Evolutionary conservation across 116 monocot species (phyloP).

Genomic region (Phalaenopsis hybrid): DNA sequence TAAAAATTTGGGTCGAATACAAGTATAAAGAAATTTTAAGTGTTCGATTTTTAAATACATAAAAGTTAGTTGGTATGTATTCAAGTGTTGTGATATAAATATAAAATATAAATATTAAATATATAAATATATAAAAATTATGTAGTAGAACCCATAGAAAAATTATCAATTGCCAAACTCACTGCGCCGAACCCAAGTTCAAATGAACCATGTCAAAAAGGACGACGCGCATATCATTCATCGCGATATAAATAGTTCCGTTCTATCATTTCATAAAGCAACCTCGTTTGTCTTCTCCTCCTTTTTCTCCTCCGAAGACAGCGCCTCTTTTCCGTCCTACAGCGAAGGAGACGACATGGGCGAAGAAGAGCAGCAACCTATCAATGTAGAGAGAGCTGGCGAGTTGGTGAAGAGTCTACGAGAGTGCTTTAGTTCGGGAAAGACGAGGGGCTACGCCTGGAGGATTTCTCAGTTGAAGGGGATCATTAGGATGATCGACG

Average conservation of each 20-base stretch:
- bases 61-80: no score
- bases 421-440: conserved; percentile 36
- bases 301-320: no score
- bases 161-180: no score
- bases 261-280: not conserved
- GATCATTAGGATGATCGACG: conserved; percentile 40
- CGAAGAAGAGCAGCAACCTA: not conserved
- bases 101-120: no score
- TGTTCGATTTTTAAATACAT: no score
- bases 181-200: not conserved
- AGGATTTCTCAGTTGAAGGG: conserved; percentile 50
- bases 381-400: not conserved
- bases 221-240: not conserved
- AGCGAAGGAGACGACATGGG: not conserved
- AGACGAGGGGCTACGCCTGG: conserved; percentile 70
- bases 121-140: no score
- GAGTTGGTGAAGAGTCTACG: conserved; percentile 40
- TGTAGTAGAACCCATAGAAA: no score
- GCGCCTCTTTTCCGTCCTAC: not conserved
- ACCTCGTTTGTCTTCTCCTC: not conserved
- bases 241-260: not conserved
- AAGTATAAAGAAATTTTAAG: no score
- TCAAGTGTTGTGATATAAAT: no score
- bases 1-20: no score
- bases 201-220: not conserved